These are phyloP conservation scores for Kluyveromyces wickerhamii DNA, from an alignment of 805 yeast species.

Conservation along the genomic window DNA sequence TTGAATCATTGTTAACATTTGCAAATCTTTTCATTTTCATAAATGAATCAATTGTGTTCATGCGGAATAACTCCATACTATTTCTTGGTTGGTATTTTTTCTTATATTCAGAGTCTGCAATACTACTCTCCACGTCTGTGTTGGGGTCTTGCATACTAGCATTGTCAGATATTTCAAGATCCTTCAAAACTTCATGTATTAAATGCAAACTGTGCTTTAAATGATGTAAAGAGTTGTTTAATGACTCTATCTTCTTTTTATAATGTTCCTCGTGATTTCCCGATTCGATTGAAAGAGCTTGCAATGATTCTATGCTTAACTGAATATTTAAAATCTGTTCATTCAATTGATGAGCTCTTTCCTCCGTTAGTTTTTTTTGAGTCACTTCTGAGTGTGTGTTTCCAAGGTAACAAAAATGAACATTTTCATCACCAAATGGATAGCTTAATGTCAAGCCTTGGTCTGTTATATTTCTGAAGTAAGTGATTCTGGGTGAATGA, in stretches of 20 bases:
- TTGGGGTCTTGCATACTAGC: constrained; percentile 10
- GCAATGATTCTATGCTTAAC: constrained; percentile 22
- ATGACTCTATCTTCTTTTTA: constrained; percentile 14
- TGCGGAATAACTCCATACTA: not conserved
- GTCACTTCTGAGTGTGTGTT: constrained; percentile 46
- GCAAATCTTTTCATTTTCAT: constrained; percentile 26
- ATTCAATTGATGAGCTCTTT: constrained; percentile 33
- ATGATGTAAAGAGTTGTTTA: constrained; percentile 24
- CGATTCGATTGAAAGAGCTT: not conserved
- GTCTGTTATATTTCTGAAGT: constrained; percentile 45
- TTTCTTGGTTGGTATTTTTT: not conserved
- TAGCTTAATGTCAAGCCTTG: constrained; percentile 36
- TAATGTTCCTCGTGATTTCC: constrained; percentile 1
- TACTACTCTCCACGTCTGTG: constrained; percentile 15
- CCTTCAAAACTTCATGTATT: constrained; percentile 26
- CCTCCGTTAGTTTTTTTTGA: constrained; percentile 39
- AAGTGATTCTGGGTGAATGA: constrained; percentile 51
- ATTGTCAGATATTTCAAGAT: constrained; percentile 22
- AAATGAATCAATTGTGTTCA: constrained; percentile 24
- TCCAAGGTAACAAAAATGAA: constrained; percentile 49
- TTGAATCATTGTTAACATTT: constrained; percentile 20
- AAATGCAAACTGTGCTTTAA: constrained; percentile 29
- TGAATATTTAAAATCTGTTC: constrained; percentile 30
- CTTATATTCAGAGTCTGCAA: constrained; percentile 7
- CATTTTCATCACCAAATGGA: constrained; percentile 53